Base-by-base conservation (phyloP, 2,329 filamentous ascomycete species). In the Didymella sp. region DNA sequence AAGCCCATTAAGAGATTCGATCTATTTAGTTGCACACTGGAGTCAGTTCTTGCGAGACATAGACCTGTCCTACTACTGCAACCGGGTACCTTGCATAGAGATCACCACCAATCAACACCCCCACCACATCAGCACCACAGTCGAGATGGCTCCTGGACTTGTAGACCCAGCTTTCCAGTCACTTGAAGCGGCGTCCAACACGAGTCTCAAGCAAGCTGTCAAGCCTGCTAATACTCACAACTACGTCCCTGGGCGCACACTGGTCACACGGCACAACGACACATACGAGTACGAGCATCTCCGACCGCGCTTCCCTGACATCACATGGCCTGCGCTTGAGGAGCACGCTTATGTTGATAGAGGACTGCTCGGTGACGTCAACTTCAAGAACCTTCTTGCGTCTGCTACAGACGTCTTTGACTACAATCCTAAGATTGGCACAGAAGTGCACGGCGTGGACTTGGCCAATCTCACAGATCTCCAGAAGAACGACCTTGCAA, bases 391-490 rank as follows among this genome's bases (percentile, higher is more conserved):
- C 61, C 78, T 86, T 4, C 76, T 85, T 19, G 71, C 76, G 28
- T 76, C 76, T 9, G 84, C 84, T 13, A 83, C 82, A 0, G 81
- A 82, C 24, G 77, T 85, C 33, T 84, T 84, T 59, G 84, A 86
- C 67, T 83, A 82, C 68, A 84, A 78, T 37, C 82, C 82, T 17
- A 84, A 84, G 62, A 82, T 84, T 51, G 82, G 82, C 46, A 84
- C 82, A 2, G 82, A 85, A 58, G 64, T 85, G 41, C 77, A 79
- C 40, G 82, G 82, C 3, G 72, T 84, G 24, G 78, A 84, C 47
- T 77, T 85, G 3, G 76, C 79, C 24, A 79, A 77, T 44, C 73
- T 85, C 27, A 82, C 74, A 2, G 78, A 84, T 54, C 74, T 76
- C 1, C 82, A 84, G 64, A 83, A 81, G 70, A 81, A 85, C 59